Evolutionary conservation across 2,329 filamentous ascomycete species (phyloP).

Genomic region (Onygenales sp.): DNA sequence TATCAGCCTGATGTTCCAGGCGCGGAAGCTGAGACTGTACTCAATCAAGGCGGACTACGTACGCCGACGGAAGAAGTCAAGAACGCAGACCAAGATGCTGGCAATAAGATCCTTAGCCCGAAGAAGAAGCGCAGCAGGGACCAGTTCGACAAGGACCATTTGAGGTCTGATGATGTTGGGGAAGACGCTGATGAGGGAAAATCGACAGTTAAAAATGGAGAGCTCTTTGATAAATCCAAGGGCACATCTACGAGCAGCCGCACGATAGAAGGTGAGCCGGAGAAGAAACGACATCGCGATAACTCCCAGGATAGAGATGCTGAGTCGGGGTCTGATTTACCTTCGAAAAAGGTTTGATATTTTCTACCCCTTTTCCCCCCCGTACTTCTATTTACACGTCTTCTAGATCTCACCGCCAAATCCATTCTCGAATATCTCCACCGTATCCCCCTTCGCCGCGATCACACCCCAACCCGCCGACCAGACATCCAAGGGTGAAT

Average conservation of each 20-base stretch:
- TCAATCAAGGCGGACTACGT: constrained; percentile 6
- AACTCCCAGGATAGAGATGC: constrained; percentile 28
- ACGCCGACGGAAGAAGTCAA: constrained; percentile 9
- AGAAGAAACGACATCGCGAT: constrained; percentile 36
- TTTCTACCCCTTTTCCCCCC: neutral
- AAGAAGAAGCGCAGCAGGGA: constrained; percentile 38
- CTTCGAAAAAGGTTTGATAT: constrained; percentile 16
- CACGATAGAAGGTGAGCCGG: constrained; percentile 24
- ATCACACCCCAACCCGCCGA: constrained; percentile 21
- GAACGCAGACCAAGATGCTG: constrained; percentile 11
- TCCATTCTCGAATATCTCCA: constrained; percentile 35
- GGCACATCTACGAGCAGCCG: constrained; percentile 1
- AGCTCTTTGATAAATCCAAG: constrained; percentile 3
- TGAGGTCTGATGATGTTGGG: constrained; percentile 13
- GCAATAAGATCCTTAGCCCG: constrained; percentile 21
- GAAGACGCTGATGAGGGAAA: constrained; percentile 8
- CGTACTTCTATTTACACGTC: neutral
- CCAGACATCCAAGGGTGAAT: constrained; percentile 11
- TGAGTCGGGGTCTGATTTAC: constrained; percentile 10
- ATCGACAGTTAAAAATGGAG: constrained; percentile 1
- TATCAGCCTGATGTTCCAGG: neutral
- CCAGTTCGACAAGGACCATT: constrained; percentile 29
- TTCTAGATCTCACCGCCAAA: constrained; percentile 23
- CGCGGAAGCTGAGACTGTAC: neutral
- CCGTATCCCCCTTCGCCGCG: constrained; percentile 34